Evolutionary conservation across 345 rosid genomes (phyloP).

Genomic region (Murraya koenigii): DNA sequence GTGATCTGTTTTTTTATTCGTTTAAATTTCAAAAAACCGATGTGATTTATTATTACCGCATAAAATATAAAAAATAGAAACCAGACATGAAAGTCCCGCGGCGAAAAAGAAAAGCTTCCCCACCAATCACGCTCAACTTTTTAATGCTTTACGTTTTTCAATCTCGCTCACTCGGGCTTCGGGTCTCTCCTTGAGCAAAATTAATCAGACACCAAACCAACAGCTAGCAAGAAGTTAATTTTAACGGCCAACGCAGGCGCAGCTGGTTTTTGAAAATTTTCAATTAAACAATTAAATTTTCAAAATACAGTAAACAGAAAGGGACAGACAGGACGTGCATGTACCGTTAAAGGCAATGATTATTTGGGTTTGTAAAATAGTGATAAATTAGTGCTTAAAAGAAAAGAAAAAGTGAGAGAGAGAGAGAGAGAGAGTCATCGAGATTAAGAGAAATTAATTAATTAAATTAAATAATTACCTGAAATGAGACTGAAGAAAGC

Average conservation of each 20-base stretch:
- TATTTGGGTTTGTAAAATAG: background rate
- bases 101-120: constrained; percentile 2
- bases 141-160: constrained; percentile 4
- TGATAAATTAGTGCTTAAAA: background rate
- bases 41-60: background rate
- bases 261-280: too few species aligned
- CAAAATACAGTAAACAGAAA: background rate
- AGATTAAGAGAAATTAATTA: background rate
- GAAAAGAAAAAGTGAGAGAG: background rate
- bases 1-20: background rate
- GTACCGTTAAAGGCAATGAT: constrained; percentile 16
- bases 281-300: too few species aligned
- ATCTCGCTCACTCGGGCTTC: too few species aligned
- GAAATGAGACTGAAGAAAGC: constrained; percentile 59
- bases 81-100: background rate
- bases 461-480: constrained; percentile 36
- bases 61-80: background rate
- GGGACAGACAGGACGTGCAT: constrained; percentile 28
- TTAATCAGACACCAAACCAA: background rate
- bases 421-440: background rate
- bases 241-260: too few species aligned
- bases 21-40: constrained; percentile 8
- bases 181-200: background rate
- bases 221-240: background rate
- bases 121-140: constrained; percentile 43